These are phyloP conservation scores for Hymenoscyphus fraxineus DNA, from an alignment of 2,329 filamentous ascomycete genomes.

Conservation along the genomic window DNA sequence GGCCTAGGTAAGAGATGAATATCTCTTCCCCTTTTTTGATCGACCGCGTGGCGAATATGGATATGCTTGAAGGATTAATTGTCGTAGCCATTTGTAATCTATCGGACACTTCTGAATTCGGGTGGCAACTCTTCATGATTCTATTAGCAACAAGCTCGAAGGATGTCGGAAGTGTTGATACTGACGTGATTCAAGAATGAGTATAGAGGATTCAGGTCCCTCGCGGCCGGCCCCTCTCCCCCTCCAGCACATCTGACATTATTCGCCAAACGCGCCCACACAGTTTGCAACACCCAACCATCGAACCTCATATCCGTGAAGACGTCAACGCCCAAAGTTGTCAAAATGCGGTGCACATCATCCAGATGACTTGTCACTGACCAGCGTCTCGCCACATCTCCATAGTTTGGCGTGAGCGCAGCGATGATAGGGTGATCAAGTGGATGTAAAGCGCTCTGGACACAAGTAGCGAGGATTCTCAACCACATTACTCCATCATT, in stretches of 20 bases:
- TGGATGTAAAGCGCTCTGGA: neutral
- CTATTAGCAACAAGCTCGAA: neutral
- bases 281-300: neutral
- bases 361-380: neutral
- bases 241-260: neutral
- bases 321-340: neutral
- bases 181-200: neutral
- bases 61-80: neutral
- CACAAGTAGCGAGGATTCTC: neutral
- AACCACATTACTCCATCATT: neutral
- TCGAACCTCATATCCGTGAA: neutral
- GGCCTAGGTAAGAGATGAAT: neutral
- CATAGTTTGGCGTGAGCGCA: neutral
- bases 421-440: neutral
- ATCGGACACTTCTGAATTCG: neutral
- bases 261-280: neutral
- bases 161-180: neutral
- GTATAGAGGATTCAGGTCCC: neutral
- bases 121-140: neutral
- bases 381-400: neutral
- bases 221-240: too few relatives aligned
- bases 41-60: neutral
- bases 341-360: neutral
- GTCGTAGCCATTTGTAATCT: too few relatives aligned
- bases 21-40: neutral